A percentile compares a stretch with the other conserved stretches of the same genome.
Conservation (phyloP, 2,329 filamentous ascomycete genomes). For the Aspergillus fumigatus region DNA sequence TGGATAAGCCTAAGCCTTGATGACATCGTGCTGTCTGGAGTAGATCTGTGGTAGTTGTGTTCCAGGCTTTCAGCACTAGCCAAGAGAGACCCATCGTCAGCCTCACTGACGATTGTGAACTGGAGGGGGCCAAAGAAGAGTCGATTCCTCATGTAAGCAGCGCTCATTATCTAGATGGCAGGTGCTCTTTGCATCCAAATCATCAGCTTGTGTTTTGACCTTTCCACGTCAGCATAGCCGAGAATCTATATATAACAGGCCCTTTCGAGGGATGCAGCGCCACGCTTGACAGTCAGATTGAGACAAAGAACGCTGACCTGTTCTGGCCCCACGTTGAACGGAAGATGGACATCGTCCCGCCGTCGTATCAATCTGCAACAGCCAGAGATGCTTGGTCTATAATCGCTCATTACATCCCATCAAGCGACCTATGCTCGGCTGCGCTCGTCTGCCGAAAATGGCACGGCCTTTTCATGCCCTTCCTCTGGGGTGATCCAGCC, state of each 20-base stretch:
- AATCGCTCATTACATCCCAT: slow-evolving; percentile 53
- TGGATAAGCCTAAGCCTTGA: not conserved
- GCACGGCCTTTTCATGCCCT: slow-evolving; percentile 55
- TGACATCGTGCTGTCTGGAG: not conserved
- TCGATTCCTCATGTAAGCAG: not conserved
- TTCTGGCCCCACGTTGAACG: not conserved
- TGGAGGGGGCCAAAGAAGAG: not conserved
- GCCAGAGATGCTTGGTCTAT: slow-evolving; percentile 52
- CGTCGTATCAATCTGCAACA: slow-evolving; percentile 57
- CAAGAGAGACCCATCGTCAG: not conserved
- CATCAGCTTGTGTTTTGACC: not conserved
- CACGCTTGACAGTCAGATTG: not conserved
- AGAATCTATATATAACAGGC: not conserved
- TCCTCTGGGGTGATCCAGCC: slow-evolving; percentile 59
- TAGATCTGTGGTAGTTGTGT: not conserved
- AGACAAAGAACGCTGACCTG: not conserved
- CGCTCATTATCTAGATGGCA: no score
- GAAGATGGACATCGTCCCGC: slow-evolving; percentile 54
- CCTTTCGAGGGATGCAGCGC: not conserved
- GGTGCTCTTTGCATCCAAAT: not conserved
- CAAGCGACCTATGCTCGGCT: slow-evolving; percentile 52
- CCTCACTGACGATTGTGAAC: not conserved
- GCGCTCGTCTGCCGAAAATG: slow-evolving; percentile 54
- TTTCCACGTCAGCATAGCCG: not conserved
- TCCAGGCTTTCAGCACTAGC: not conserved